Evolutionary conservation across 306 rosid genomes (phyloP).

Genomic region (Citrullus mucosospermus): DNA sequence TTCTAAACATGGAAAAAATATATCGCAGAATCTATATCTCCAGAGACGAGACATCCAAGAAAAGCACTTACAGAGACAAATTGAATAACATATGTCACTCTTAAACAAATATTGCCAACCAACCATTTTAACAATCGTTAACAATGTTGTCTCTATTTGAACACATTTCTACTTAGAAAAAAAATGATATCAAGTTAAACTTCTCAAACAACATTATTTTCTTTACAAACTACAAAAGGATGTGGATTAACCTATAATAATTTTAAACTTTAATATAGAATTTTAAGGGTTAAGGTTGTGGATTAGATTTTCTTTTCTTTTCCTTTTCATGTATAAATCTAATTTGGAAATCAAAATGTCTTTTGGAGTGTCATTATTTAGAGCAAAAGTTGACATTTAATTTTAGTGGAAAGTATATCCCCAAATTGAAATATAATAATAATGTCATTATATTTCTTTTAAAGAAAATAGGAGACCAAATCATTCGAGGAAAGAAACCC

Average conservation of each 20-base stretch:
- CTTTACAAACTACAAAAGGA: too few relatives aligned
- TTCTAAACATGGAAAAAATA: too few relatives aligned
- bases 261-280: background rate
- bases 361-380: background rate
- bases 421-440: background rate
- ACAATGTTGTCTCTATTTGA: too few relatives aligned
- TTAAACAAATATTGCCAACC: too few relatives aligned
- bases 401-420: background rate
- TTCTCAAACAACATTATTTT: background rate
- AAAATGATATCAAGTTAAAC: background rate
- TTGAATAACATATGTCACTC: too few relatives aligned
- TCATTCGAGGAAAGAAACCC: background rate
- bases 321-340: too few relatives aligned
- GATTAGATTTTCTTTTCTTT: too few relatives aligned
- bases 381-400: background rate
- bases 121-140: too few relatives aligned
- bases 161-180: too few relatives aligned
- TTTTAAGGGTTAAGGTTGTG: background rate
- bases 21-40: too few relatives aligned
- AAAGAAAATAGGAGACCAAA: background rate
- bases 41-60: too few relatives aligned
- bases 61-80: too few relatives aligned
- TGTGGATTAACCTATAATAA: background rate
- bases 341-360: background rate
- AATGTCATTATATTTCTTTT: background rate